Evolutionary conservation across 306 rosid species (phyloP).

Genomic region (Ochetophila trinervis): DNA sequence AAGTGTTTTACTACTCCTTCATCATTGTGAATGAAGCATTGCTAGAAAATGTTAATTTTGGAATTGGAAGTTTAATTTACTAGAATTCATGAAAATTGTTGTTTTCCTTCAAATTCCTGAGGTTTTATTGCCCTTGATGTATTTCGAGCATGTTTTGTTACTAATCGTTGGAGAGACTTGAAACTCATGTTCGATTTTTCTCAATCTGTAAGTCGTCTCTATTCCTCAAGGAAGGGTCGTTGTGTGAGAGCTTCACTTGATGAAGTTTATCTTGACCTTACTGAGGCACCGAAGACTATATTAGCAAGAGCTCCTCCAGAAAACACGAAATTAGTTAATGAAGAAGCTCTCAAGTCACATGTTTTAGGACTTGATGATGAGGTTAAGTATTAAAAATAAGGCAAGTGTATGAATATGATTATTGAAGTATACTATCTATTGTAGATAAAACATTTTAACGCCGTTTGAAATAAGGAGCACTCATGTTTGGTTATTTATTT

Average conservation of each 20-base stretch:
- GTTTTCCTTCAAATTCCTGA: conserved; percentile 37
- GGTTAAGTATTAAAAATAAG: too few species aligned
- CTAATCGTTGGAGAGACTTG: neutral
- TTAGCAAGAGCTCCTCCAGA: conserved; percentile 65
- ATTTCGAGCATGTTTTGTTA: neutral
- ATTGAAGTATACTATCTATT: neutral
- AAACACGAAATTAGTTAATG: conserved; percentile 45
- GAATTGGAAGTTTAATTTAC: too few species aligned
- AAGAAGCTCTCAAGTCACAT: conserved; percentile 80
- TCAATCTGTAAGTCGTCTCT: conserved; percentile 60
- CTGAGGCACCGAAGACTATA: conserved; percentile 79
- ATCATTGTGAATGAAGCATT: too few species aligned
- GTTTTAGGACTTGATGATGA: conserved; percentile 61
- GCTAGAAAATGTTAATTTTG: too few species aligned
- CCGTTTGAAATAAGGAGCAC: neutral
- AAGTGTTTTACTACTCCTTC: too few species aligned
- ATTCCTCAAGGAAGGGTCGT: conserved; percentile 76
- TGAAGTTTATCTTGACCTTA: conserved; percentile 95
- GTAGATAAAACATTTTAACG: neutral
- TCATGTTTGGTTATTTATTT: neutral
- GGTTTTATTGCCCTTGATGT: conserved; percentile 33
- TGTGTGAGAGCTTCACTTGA: conserved; percentile 98
- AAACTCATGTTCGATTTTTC: conserved; percentile 8
- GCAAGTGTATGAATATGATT: neutral
- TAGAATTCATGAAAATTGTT: neutral